Evolutionary conservation across 2,329 filamentous ascomycete genomes (phyloP).

Genomic region (Cytospora leucostoma): DNA sequence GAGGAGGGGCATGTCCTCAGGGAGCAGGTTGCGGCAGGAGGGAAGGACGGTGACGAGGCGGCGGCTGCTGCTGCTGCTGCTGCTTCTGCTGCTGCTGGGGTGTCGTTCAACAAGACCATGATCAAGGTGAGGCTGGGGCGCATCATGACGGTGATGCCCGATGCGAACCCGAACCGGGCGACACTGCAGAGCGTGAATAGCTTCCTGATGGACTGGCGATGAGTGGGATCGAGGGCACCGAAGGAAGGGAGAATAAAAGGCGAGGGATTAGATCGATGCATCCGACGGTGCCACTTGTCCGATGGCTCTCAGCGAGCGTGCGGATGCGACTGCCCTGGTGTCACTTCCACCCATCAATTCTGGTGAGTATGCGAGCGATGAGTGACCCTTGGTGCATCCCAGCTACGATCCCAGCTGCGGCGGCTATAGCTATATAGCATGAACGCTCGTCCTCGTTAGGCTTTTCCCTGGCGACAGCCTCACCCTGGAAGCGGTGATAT

Average conservation of each 20-base stretch:
- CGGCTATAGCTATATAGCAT: not conserved
- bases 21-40: not conserved
- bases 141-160: constrained; percentile 77
- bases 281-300: no score
- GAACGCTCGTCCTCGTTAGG: not conserved
- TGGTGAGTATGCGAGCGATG: not conserved
- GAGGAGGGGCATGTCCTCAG: constrained; percentile 55
- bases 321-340: not conserved
- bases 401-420: not conserved
- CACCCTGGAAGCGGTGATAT: not conserved
- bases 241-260: not conserved
- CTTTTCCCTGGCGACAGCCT: not conserved
- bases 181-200: constrained; percentile 92
- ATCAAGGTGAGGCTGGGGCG: constrained; percentile 79
- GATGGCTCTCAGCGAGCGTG: not conserved
- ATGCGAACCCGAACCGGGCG: constrained; percentile 79
- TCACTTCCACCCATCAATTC: not conserved
- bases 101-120: constrained; percentile 67
- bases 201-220: constrained; percentile 69
- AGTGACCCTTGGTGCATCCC: not conserved
- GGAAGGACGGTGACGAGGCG: constrained; percentile 27
- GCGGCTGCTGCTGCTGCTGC: not conserved
- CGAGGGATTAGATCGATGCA: not conserved
- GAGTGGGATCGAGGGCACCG: not conserved
- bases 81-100: constrained; percentile 23